Percentiles rank a stretch among this genome's conserved stretches.
These are phyloP conservation scores for Psophocarpus tetragonolobus DNA, from an alignment of 306 rosid genomes.

Conservation along the genomic window DNA sequence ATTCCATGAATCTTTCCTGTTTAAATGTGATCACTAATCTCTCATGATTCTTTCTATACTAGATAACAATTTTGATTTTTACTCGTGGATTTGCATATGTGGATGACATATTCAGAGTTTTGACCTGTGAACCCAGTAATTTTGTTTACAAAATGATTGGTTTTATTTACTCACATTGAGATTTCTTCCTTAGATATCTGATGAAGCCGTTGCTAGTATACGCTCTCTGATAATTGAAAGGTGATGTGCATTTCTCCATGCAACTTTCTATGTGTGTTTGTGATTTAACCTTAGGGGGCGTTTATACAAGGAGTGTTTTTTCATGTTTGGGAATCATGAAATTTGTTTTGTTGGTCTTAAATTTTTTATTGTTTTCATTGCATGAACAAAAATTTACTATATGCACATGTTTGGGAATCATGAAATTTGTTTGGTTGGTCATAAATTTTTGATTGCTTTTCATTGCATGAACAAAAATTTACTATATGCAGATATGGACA, in stretches of 20 bases:
- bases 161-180: constrained; percentile 16
- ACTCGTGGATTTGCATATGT: neutral
- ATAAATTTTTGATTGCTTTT: neutral
- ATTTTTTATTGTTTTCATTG: constrained; percentile 4
- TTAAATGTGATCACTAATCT: constrained; percentile 13
- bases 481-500: constrained; percentile 76
- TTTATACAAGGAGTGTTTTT: no score
- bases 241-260: constrained; percentile 43
- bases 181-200: constrained; percentile 69
- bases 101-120: constrained; percentile 26
- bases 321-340: no score
- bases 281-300: no score
- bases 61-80: constrained; percentile 19
- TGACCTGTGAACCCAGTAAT: constrained; percentile 7
- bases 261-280: constrained; percentile 20
- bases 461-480: constrained; percentile 28
- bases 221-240: constrained; percentile 74
- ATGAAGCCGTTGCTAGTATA: constrained; percentile 74
- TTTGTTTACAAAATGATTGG: constrained; percentile 14
- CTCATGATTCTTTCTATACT: neutral
- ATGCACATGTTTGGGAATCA: no score
- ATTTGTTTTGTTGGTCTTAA: no score
- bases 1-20: constrained; percentile 15
- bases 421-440: no score
- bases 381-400: constrained; percentile 29